Base-by-base conservation (phyloP, 1,284 basidiomycete genomes). In the Acaromyces ingoldii region DNA sequence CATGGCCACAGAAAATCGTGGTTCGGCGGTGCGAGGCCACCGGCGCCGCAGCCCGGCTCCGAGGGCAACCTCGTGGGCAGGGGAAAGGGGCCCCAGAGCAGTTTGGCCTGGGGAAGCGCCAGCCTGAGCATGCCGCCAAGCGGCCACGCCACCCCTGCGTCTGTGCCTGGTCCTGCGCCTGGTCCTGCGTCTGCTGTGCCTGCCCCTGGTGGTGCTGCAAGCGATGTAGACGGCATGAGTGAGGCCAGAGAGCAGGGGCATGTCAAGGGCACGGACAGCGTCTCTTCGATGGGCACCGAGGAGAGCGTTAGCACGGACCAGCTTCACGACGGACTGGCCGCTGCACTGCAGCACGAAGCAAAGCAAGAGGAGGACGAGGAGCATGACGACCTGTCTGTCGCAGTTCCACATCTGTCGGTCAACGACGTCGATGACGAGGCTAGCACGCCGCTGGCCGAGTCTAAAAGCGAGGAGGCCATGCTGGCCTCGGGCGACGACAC, bases 31-130 rank as follows among this genome's bases (percentile, higher is more conserved):
- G 26, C 22, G 17, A 28, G n/a, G 25, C 19, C 10, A 30, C 17
- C 40, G 21, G 22, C 40, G 22, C 24, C 22, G n/a, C 19, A 28
- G 13, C 13, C 42, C 2, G 46, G 33, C 26, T 17, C 22, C 30
- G 17, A 21, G 33, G 17, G 17, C 2, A 45, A 45, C 28, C 26
- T 28, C 17, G 31, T n/a, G n/a, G n/a, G n/a, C n/a, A n/a, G n/a
- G n/a, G n/a, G n/a, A 19, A 13, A 25, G 11, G 48, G 48, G n/a
- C 52, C 51, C 39, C 63, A 68, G 31, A 65, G 65, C 42, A 70
- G 67, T 44, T 41, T 70, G 22, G 67, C 67, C 2, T 60, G 66
- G 28, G 67, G 67, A 15, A 67, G 58, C 30, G 67, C 67, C 26
- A 67, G 64, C 48, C 59, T 67, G 19, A 4, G 55, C 56, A n/a